These are phyloP conservation scores for Exophiala spinifera DNA, from an alignment of 2,329 filamentous ascomycete genomes.

Conservation along the genomic window DNA sequence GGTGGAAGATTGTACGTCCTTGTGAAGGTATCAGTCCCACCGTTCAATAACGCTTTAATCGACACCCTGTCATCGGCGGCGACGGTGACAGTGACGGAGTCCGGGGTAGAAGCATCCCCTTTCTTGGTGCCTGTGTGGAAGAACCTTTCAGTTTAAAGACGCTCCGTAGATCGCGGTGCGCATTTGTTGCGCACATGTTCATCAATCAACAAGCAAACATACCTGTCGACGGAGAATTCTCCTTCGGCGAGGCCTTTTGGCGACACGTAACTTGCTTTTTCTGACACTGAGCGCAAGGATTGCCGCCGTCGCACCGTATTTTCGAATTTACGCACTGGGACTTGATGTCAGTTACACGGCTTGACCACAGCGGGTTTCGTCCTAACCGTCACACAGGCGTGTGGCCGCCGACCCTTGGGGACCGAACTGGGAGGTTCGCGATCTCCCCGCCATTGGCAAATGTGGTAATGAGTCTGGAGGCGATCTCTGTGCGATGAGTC, in stretches of 20 bases:
- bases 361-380: background rate
- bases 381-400: constrained; percentile 47
- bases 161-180: background rate
- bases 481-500: constrained; percentile 39
- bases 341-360: background rate
- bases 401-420: constrained; percentile 44
- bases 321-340: constrained; percentile 48
- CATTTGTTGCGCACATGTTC: constrained; percentile 27
- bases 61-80: constrained; percentile 40
- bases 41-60: constrained; percentile 47
- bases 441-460: constrained; percentile 43
- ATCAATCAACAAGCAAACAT: no score
- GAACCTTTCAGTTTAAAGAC: no score
- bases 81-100: no score
- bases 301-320: constrained; percentile 45
- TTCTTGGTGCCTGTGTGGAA: background rate
- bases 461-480: constrained; percentile 45
- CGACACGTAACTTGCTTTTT: constrained; percentile 43
- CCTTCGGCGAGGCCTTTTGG: constrained; percentile 23
- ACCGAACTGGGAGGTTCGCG: constrained; percentile 45
- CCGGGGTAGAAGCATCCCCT: background rate
- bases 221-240: background rate
- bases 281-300: constrained; percentile 44
- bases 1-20: constrained; percentile 45
- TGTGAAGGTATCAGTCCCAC: constrained; percentile 46